Evolutionary conservation across 306 rosid species (phyloP).

Genomic region (Cucumis melo): DNA sequence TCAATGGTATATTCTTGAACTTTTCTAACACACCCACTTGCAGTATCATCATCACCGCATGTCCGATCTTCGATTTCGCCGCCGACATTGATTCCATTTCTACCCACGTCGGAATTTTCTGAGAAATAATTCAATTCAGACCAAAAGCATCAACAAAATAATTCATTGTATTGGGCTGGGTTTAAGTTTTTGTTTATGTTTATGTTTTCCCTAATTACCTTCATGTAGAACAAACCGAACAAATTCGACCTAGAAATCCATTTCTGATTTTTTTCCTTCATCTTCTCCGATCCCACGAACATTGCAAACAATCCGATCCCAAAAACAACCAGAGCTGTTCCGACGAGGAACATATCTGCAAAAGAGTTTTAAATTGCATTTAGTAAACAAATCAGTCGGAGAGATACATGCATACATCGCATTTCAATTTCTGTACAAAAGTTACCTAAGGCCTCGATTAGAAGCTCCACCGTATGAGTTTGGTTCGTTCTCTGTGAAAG

Average conservation of each 20-base stretch:
- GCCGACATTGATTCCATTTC: slow-evolving; percentile 27
- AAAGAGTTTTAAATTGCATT: background rate
- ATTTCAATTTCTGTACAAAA: background rate
- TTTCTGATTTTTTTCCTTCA: slow-evolving; percentile 5
- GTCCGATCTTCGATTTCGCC: slow-evolving; percentile 41
- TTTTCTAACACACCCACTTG: slow-evolving; percentile 48
- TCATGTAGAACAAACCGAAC: slow-evolving; percentile 27
- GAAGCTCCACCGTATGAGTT: slow-evolving; percentile 25
- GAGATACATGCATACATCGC: background rate
- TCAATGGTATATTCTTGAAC: slow-evolving; percentile 28
- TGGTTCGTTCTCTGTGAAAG: slow-evolving; percentile 25
- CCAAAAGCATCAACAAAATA: background rate
- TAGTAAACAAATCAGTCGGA: background rate
- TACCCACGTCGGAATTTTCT: slow-evolving; percentile 33
- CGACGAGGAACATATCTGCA: slow-evolving; percentile 42
- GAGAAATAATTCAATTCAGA: background rate
- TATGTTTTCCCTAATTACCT: slow-evolving; percentile 14
- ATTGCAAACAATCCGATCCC: slow-evolving; percentile 33
- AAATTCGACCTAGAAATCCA: slow-evolving; percentile 21
- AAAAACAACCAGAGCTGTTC: slow-evolving; percentile 36
- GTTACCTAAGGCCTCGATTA: slow-evolving; percentile 42
- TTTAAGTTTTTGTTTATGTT: too few species aligned
- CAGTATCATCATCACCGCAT: slow-evolving; percentile 39
- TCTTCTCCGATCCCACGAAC: slow-evolving; percentile 24
- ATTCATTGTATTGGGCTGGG: background rate